A percentile compares a stretch with the other conserved stretches of the same genome.
Conservation (phyloP, 2,329 filamentous ascomycete genomes). For the Dendrostoma leiphaemia region DNA sequence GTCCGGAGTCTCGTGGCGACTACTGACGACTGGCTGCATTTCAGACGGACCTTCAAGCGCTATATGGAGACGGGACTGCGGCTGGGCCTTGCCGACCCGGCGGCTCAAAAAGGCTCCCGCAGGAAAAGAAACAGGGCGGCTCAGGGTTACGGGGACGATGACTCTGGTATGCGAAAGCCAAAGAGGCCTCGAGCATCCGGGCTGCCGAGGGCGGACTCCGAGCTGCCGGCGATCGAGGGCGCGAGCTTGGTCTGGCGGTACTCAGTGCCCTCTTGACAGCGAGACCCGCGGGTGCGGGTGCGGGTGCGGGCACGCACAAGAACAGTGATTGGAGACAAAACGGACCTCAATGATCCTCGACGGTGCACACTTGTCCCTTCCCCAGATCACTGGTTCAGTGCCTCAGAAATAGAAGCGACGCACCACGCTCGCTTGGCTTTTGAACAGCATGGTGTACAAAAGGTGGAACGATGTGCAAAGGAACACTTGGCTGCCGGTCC, state of each 20-base stretch:
- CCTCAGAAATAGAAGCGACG: background rate
- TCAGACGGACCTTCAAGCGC: slow-evolving; percentile 32
- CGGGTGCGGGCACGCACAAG: too few species aligned
- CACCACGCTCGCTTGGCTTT: background rate
- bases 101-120: background rate
- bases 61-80: slow-evolving; percentile 29
- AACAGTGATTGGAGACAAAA: too few species aligned
- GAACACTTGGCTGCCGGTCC: background rate
- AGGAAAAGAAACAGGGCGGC: background rate
- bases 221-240: slow-evolving; percentile 24
- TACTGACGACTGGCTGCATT: slow-evolving; percentile 38
- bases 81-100: slow-evolving; percentile 17
- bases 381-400: background rate
- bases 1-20: slow-evolving; percentile 27
- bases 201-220: background rate
- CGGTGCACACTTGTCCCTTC: too few species aligned
- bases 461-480: too few species aligned
- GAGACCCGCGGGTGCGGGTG: too few species aligned
- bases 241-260: slow-evolving; percentile 31
- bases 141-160: background rate
- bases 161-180: background rate
- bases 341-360: too few species aligned
- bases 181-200: slow-evolving; percentile 11
- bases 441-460: background rate
- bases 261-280: slow-evolving; percentile 16